Percentiles rank a stretch among this genome's conserved stretches.
Evolutionary conservation across 78 protist genomes (phyloP).

Genomic region (Ministeria vibrans): DNA sequence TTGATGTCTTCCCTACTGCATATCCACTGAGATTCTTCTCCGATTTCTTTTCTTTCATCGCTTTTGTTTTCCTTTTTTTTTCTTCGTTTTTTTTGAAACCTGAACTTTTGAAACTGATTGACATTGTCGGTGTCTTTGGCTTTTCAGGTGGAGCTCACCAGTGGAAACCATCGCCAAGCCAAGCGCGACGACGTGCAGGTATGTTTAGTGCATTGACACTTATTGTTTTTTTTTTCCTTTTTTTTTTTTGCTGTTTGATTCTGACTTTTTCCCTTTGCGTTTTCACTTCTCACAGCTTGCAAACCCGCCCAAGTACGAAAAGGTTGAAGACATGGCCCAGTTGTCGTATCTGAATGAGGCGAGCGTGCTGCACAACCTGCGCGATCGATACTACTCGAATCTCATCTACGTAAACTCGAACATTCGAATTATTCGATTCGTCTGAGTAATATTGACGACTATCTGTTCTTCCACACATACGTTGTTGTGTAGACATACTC

Average conservation of each 20-base stretch:
- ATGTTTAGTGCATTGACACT: too few species aligned
- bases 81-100: too few species aligned
- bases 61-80: too few species aligned
- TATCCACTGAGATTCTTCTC: too few species aligned
- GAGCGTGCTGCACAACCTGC: conserved; percentile 75
- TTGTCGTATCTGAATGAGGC: conserved; percentile 80
- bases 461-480: background rate
- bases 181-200: background rate
- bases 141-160: background rate
- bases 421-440: background rate
- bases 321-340: conserved; percentile 83
- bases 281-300: too few species aligned
- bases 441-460: background rate
- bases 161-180: background rate
- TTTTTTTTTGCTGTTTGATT: too few species aligned
- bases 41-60: too few species aligned
- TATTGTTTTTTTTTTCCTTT: too few species aligned
- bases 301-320: conserved; percentile 76
- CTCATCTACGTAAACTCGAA: conserved; percentile 62
- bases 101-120: too few species aligned
- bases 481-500: conserved; percentile 60
- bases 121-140: too few species aligned
- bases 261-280: too few species aligned
- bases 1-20: too few species aligned
- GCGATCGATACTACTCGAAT: conserved; percentile 62